A percentile compares a stretch with the other conserved stretches of the same genome.
Conservation (phyloP, 106 monocot species). For the Amphibolis antarctica region DNA sequence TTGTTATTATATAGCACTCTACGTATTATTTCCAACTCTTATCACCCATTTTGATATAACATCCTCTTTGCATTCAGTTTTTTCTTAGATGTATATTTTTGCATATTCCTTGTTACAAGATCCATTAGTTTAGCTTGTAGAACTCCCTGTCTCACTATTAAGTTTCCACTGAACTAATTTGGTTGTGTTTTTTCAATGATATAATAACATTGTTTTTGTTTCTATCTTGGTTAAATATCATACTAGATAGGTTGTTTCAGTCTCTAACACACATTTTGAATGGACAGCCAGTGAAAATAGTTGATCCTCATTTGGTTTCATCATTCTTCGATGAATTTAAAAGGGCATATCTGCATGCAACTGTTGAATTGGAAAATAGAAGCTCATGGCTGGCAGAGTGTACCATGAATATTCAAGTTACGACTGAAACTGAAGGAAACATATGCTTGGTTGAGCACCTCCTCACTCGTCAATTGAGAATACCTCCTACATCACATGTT, state of each 20-base stretch:
- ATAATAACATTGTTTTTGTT: no score
- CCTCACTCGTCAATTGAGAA: constrained; percentile 37
- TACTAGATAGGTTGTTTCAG: no score
- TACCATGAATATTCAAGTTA: constrained; percentile 64
- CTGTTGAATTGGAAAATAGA: constrained; percentile 74
- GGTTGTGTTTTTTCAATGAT: no score
- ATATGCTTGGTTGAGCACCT: constrained; percentile 69
- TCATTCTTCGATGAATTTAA: constrained; percentile 77
- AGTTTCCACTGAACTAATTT: no score
- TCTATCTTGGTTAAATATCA: no score
- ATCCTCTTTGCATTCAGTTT: no score
- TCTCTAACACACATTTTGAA: no score
- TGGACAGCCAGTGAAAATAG: constrained; percentile 80
- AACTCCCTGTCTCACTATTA: no score
- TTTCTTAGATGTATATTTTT: no score
- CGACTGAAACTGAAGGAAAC: constrained; percentile 59
- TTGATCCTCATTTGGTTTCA: constrained; percentile 84
- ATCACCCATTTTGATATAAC: not conserved
- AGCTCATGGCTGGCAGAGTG: constrained; percentile 78
- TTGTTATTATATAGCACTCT: not conserved
- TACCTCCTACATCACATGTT: constrained; percentile 41
- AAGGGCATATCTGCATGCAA: constrained; percentile 75
- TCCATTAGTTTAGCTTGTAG: no score
- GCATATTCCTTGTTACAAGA: no score
- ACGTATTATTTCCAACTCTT: not conserved